Conservation (phyloP, 2,329 filamentous ascomycete genomes). For the Curvularia spicifera region DNA sequence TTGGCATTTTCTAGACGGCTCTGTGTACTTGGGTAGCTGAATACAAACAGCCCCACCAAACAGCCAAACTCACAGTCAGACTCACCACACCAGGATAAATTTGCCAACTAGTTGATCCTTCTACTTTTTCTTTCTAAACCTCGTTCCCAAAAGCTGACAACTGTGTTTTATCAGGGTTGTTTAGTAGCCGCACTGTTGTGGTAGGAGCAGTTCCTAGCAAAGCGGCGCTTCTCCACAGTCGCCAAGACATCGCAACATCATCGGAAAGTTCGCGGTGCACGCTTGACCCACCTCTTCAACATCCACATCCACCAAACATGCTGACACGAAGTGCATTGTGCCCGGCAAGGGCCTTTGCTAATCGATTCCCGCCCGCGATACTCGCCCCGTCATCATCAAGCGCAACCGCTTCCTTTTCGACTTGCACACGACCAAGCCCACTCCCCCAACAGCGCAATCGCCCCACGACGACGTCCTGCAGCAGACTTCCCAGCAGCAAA, state of each 20-base stretch:
- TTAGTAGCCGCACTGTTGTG: too few relatives aligned
- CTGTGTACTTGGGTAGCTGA: too few relatives aligned
- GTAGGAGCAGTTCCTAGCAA: neutral
- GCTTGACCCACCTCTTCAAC: slow-evolving; percentile 8
- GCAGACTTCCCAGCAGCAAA: slow-evolving; percentile 11
- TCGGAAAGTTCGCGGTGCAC: slow-evolving; percentile 13
- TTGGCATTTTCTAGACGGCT: neutral
- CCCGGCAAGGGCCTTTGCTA: slow-evolving; percentile 39
- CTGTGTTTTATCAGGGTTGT: too few relatives aligned
- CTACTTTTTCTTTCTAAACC: too few relatives aligned
- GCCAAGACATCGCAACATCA: slow-evolving; percentile 14
- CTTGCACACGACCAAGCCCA: slow-evolving; percentile 36
- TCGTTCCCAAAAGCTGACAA: too few relatives aligned
- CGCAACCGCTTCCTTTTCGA: slow-evolving; percentile 36
- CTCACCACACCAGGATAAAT: too few relatives aligned
- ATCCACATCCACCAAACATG: slow-evolving; percentile 29
- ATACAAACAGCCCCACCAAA: too few relatives aligned
- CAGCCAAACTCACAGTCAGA: too few relatives aligned
- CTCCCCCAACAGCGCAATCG: slow-evolving; percentile 25
- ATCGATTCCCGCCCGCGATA: slow-evolving; percentile 37
- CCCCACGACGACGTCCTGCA: slow-evolving; percentile 20
- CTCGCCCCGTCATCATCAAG: slow-evolving; percentile 31
- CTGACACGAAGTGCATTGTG: slow-evolving; percentile 42
- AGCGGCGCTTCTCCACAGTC: slow-evolving; percentile 8
- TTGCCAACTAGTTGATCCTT: too few relatives aligned